These are phyloP conservation scores for Debaryomyces psychrophilus DNA, from an alignment of 1,139 yeast genomes.

Conservation along the genomic window DNA sequence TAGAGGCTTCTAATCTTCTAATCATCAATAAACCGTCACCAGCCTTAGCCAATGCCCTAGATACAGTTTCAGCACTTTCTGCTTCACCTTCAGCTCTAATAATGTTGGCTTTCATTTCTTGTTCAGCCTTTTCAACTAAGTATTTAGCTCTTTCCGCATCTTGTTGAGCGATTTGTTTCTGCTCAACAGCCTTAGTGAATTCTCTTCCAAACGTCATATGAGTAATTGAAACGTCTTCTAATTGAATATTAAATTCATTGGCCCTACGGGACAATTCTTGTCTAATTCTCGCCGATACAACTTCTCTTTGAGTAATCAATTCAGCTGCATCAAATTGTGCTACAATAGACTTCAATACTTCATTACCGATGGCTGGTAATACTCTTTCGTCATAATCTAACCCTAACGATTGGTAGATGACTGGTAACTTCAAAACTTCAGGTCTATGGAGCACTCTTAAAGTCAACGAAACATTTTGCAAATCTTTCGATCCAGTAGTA, in stretches of 20 bases:
- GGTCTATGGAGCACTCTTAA: constrained; percentile 94
- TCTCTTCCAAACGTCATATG: constrained; percentile 98
- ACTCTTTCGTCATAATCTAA: constrained; percentile 96
- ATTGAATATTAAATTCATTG: constrained; percentile 80
- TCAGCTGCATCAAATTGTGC: constrained; percentile 99
- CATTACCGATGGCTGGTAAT: constrained; percentile 95
- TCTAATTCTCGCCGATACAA: constrained; percentile 87
- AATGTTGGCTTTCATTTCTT: constrained; percentile 91
- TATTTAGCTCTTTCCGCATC: constrained; percentile 97
- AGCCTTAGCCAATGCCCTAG: constrained; percentile 89
- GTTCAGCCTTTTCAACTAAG: constrained; percentile 95
- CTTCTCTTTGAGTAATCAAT: constrained; percentile 94
- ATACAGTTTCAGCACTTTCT: constrained; percentile 90
- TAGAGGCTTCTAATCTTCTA: constrained; percentile 95
- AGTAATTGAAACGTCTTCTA: constrained; percentile 97
- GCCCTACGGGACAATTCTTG: constrained; percentile 87
- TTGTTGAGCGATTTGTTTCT: constrained; percentile 98
- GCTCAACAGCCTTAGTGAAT: constrained; percentile 98
- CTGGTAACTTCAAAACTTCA: constrained; percentile 78
- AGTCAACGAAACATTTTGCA: constrained; percentile 93
- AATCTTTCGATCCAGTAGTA: constrained; percentile 94
- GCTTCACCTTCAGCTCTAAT: constrained; percentile 99
- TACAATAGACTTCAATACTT: constrained; percentile 90
- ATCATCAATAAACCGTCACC: constrained; percentile 96
- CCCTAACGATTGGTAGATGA: constrained; percentile 88